phyloP scores from a whole-genome alignment of 257 asterid species.

The Primulina eburnea region DNA sequence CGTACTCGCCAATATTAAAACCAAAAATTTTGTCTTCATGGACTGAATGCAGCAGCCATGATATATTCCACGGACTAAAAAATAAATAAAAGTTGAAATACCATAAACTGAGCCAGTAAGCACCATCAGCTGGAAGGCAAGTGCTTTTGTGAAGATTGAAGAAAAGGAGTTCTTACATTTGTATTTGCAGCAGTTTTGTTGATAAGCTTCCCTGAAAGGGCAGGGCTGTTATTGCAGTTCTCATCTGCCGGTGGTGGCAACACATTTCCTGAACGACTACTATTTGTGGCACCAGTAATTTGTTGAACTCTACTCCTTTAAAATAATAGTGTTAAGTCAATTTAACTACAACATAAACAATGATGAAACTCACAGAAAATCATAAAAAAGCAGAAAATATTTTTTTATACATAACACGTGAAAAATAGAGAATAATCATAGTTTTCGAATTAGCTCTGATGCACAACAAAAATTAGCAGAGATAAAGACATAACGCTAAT shows the following conservation, averaged over 20 bases:
- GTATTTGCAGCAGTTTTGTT: constrained; percentile 53
- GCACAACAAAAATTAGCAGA: background rate
- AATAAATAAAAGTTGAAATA: constrained; percentile 2
- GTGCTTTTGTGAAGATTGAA: constrained; percentile 18
- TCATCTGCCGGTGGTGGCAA: constrained; percentile 92
- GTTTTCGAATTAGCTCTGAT: background rate
- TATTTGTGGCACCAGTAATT: constrained; percentile 60
- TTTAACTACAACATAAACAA: constrained; percentile 24
- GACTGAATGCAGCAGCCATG: constrained; percentile 20
- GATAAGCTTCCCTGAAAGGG: constrained; percentile 59
- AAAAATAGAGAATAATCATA: background rate
- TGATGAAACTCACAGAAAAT: constrained; percentile 4
- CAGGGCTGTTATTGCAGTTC: constrained; percentile 49
- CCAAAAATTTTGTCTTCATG: background rate
- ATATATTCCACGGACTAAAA: constrained; percentile 14
- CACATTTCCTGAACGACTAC: constrained; percentile 65
- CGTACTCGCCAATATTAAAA: constrained; percentile 10
- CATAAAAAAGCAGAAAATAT: constrained; percentile 14
- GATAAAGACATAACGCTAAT: background rate
- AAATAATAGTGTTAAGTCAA: constrained; percentile 40
- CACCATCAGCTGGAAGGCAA: constrained; percentile 15
- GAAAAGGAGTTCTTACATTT: constrained; percentile 57
- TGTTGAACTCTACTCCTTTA: constrained; percentile 82
- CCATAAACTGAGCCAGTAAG: background rate
- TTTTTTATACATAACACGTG: background rate